A percentile compares a stretch with the other conserved stretches of the same genome.
Evolutionary conservation across 495 filamentous ascomycete species (phyloP).

Genomic region (Copromyces sp.): DNA sequence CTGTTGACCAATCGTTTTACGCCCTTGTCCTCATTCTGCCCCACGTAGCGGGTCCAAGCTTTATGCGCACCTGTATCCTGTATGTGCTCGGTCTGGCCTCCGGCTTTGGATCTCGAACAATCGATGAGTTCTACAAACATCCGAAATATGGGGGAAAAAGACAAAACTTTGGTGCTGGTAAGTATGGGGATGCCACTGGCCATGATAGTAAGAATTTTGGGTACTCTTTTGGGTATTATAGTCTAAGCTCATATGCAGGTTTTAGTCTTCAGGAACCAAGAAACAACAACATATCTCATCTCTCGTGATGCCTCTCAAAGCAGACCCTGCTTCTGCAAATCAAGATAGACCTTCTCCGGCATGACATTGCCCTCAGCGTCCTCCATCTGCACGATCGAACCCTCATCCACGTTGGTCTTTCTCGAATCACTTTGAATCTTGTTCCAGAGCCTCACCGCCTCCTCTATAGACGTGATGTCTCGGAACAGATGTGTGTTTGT

Average conservation of each 20-base stretch:
- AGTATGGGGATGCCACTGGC: no score
- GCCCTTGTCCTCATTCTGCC: not conserved
- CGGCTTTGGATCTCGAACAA: no score
- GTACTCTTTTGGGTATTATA: not conserved
- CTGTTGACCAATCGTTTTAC: not conserved
- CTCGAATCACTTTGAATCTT: conserved; percentile 84
- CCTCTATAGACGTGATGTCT: conserved; percentile 85
- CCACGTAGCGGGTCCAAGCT: not conserved
- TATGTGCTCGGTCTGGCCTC: no score
- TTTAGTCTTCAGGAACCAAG: not conserved
- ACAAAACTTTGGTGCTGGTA: no score
- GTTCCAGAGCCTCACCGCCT: conserved; percentile 82
- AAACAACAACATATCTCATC: not conserved
- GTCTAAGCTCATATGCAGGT: not conserved
- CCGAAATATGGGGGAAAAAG: no score
- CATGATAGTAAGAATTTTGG: no score
- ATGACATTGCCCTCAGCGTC: conserved; percentile 96
- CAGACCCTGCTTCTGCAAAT: conserved; percentile 64
- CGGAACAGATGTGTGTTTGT: conserved; percentile 86
- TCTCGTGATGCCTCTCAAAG: conserved; percentile 31
- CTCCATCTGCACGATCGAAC: conserved; percentile 95
- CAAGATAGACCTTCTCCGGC: conserved; percentile 94
- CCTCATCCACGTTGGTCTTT: conserved; percentile 60
- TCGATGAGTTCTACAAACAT: no score
- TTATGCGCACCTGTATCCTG: not conserved